A percentile compares a stretch with the other conserved stretches of the same genome.
Evolutionary conservation across 78 protist genomes (phyloP).

Genomic region (Isochrysis galbana): DNA sequence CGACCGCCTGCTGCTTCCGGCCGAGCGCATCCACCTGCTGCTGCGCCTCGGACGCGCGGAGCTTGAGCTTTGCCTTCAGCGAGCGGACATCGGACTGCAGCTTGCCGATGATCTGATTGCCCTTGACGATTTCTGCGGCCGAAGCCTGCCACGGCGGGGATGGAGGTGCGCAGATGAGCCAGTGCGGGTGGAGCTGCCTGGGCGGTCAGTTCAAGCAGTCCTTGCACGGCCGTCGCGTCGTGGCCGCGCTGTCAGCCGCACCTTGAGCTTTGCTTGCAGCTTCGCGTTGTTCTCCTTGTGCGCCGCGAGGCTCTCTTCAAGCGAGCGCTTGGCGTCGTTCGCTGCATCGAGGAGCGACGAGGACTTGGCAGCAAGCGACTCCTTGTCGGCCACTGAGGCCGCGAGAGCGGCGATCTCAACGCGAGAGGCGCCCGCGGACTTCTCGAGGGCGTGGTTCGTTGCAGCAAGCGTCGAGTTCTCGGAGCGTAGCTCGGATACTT

Average conservation of each 20-base stretch:
- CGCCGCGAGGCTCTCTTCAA: background rate
- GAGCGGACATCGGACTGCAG: constrained; percentile 2
- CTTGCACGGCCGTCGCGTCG: too few species aligned
- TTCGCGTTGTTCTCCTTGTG: background rate
- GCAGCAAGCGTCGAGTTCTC: background rate
- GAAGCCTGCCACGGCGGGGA: too few species aligned
- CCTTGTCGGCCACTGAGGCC: background rate
- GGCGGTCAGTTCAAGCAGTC: too few species aligned
- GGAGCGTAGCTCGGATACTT: background rate
- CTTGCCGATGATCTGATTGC: background rate
- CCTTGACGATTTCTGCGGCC: background rate
- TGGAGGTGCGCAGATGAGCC: too few species aligned
- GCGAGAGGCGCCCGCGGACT: background rate
- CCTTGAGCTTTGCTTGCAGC: background rate
- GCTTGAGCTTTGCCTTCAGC: background rate
- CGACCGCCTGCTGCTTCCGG: background rate
- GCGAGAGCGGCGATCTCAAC: background rate
- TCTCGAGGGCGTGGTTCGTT: background rate
- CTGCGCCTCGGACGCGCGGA: background rate
- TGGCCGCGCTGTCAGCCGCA: too few species aligned
- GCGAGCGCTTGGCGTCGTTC: background rate
- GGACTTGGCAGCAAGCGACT: background rate
- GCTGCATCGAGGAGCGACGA: background rate
- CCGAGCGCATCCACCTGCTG: background rate
- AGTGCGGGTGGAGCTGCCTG: too few species aligned